phyloP scores from a whole-genome alignment of 1,139 yeast species.

The Yamadazyma trypodendri region DNA sequence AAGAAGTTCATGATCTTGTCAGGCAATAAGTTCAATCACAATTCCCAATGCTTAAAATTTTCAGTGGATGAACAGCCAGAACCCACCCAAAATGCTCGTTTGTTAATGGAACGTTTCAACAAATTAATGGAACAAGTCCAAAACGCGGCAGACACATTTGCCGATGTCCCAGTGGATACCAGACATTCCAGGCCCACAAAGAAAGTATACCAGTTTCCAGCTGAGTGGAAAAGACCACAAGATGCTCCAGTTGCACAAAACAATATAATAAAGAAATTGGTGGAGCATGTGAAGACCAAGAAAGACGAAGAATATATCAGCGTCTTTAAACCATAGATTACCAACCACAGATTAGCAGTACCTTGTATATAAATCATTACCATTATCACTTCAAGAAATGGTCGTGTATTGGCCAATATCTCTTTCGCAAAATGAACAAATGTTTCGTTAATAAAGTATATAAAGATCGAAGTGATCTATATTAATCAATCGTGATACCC shows the following conservation, averaged over 20 bases:
- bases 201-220: conserved; percentile 60
- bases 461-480: too few relatives aligned
- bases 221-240: conserved; percentile 80
- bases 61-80: conserved; percentile 64
- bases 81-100: conserved; percentile 83
- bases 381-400: not conserved
- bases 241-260: conserved; percentile 52
- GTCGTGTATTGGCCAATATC: not conserved
- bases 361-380: conserved; percentile 8
- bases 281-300: conserved; percentile 30
- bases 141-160: conserved; percentile 60
- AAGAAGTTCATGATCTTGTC: conserved; percentile 81
- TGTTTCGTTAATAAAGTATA: too few relatives aligned
- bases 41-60: conserved; percentile 58
- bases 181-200: conserved; percentile 60
- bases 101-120: conserved; percentile 62
- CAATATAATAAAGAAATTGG: conserved; percentile 31
- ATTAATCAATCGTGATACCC: too few relatives aligned
- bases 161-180: conserved; percentile 78
- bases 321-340: conserved; percentile 24
- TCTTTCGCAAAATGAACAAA: not conserved
- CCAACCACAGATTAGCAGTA: not conserved
- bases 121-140: conserved; percentile 65
- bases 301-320: conserved; percentile 35
- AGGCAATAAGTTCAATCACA: conserved; percentile 72